These are phyloP conservation scores for Verticillium dahliae DNA, from an alignment of 2,329 filamentous ascomycete genomes.

Conservation along the genomic window DNA sequence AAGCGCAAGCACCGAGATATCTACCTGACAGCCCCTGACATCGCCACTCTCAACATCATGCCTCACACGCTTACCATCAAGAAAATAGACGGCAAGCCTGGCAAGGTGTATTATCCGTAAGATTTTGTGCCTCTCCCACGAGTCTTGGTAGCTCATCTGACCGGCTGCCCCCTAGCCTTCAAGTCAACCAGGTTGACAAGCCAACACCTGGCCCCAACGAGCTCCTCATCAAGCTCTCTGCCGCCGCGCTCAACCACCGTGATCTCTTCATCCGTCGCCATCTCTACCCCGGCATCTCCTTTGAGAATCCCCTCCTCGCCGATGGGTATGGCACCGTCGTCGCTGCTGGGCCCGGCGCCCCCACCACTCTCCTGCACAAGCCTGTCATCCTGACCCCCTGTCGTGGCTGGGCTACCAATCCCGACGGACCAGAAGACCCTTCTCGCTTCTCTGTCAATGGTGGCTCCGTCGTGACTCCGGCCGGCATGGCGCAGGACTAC, in stretches of 20 bases:
- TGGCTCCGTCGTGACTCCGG: conserved; percentile 55
- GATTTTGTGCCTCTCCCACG: conserved; percentile 11
- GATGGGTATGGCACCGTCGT: conserved; percentile 77
- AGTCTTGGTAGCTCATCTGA: not conserved
- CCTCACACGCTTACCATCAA: conserved; percentile 55
- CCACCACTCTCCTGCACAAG: conserved; percentile 42
- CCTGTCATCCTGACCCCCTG: conserved; percentile 74
- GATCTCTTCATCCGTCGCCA: conserved; percentile 92
- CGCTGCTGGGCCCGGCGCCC: conserved; percentile 46
- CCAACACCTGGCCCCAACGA: conserved; percentile 60
- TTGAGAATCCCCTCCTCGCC: conserved; percentile 70
- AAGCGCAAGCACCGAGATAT: not conserved
- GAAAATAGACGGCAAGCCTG: conserved; percentile 74
- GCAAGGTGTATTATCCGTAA: conserved; percentile 79
- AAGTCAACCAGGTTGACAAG: conserved; percentile 53
- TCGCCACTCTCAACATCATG: conserved; percentile 27
- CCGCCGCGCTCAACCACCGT: conserved; percentile 86
- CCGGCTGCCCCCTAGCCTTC: conserved; percentile 35
- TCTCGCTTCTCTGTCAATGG: conserved; percentile 58
- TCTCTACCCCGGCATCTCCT: conserved; percentile 80
- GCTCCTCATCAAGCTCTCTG: conserved; percentile 68
- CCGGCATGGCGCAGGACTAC: conserved; percentile 71
- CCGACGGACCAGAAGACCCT: conserved; percentile 66
- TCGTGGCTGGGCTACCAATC: conserved; percentile 67
- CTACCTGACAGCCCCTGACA: not conserved